These are phyloP conservation scores for Tylopilus felleus DNA, from an alignment of 768 basidiomycete species.

Conservation along the genomic window DNA sequence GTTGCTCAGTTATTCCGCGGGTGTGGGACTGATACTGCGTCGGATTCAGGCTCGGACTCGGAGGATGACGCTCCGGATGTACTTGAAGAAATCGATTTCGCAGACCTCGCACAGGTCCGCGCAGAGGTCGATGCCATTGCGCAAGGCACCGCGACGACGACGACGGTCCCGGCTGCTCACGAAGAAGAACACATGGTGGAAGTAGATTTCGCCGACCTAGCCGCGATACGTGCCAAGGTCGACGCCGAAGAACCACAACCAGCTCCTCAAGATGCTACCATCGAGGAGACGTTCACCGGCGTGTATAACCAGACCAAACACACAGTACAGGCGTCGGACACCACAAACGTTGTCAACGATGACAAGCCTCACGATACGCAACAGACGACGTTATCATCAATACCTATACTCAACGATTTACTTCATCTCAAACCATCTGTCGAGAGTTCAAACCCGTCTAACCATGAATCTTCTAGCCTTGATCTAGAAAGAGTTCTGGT, in stretches of 20 bases:
- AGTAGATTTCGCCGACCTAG: slow-evolving; percentile 50
- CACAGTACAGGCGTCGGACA: neutral
- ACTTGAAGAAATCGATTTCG: slow-evolving; percentile 64
- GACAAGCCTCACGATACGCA: neutral
- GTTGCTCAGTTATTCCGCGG: slow-evolving; percentile 62
- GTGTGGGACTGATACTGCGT: slow-evolving; percentile 24
- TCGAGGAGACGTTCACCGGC: slow-evolving; percentile 38
- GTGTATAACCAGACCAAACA: slow-evolving; percentile 28
- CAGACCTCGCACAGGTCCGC: slow-evolving; percentile 50
- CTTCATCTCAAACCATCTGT: slow-evolving; percentile 4
- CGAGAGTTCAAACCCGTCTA: slow-evolving; percentile 7
- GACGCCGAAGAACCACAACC: neutral
- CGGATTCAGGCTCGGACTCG: slow-evolving; percentile 25
- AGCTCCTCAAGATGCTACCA: slow-evolving; percentile 13
- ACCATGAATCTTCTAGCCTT: neutral
- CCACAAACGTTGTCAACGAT: slow-evolving; percentile 3
- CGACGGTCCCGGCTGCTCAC: neutral
- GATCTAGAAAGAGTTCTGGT: neutral
- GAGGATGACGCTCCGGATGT: slow-evolving; percentile 32
- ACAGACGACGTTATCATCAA: neutral
- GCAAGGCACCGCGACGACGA: neutral
- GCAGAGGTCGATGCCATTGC: slow-evolving; percentile 37
- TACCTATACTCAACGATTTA: slow-evolving; percentile 1
- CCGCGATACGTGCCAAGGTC: slow-evolving; percentile 17
- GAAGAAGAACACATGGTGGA: slow-evolving; percentile 45